Base-by-base conservation (phyloP, 805 yeast genomes). In the Kuraishia capsulata region DNA sequence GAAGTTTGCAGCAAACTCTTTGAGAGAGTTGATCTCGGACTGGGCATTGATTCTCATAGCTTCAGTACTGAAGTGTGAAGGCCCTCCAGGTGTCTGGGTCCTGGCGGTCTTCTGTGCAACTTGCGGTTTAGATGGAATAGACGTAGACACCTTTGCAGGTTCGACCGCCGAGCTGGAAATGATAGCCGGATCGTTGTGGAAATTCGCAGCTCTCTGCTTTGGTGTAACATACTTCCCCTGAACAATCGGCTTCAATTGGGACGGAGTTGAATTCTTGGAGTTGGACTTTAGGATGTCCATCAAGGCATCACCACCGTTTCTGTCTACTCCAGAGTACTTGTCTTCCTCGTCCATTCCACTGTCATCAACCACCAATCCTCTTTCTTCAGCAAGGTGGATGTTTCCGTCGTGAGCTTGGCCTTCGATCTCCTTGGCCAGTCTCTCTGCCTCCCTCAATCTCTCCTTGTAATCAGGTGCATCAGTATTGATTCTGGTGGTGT, bases 281-380 rank as follows among this genome's bases (percentile, higher is more conserved):
- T 46, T 48, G 5, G 48, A 44, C 35, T 42, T 49, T 29, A 57
- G 42, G 52, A 56, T 47, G 11, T 48, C 56, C 53, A 56, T 45
- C 21, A 56, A 41, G 26, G 54, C 54, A 28, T 50, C 54, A 10
- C 51, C 51, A 19, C 47, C 45, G 16, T 43, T 28, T 51, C 92
- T 74, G 42, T 72, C 78, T 33, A 88, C 98, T 37, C 97, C 97
- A 4, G 96, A 87, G 54, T 89, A 92, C 59, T 84, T 84, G 58
- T 89, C 96, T 59, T 92, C 98, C 62, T 92, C 98, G 59, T 92
- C 97, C 48, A 85, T 47, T 14, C 95, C 95, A 42, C 83, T 74
- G 52, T 85, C 96, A 54, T 85, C 95, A 29, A 82, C 72, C 14
- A 57, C 51, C 13, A 77, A 44, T 20, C 95, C 95, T 57, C 98